Conservation (phyloP, 352 stramenopile species). For the Aphanomyces cochlioides region DNA sequence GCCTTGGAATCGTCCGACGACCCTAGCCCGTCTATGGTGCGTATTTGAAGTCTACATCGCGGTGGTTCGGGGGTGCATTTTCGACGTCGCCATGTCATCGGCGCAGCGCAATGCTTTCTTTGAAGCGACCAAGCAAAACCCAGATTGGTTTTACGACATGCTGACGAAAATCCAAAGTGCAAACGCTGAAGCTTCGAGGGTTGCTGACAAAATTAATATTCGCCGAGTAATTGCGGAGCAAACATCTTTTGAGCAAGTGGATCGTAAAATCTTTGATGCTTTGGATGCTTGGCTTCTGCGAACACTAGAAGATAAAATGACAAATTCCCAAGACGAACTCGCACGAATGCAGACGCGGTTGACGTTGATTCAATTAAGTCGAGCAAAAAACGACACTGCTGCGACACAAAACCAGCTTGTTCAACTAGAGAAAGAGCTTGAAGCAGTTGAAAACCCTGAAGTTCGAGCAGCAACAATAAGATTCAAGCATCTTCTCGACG, state of each 20-base stretch:
- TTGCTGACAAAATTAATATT: conserved; percentile 8
- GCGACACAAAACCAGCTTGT: too few relatives aligned
- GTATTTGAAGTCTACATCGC: conserved; percentile 26
- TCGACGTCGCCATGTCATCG: conserved; percentile 19
- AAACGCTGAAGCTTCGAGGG: not conserved
- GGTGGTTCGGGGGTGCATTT: not conserved
- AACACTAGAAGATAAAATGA: not conserved
- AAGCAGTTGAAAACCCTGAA: too few relatives aligned
- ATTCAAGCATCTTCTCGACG: too few relatives aligned
- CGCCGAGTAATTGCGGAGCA: not conserved
- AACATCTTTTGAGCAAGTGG: conserved; percentile 1
- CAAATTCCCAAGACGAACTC: too few relatives aligned
- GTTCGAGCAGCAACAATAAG: too few relatives aligned
- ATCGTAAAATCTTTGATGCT: conserved; percentile 6
- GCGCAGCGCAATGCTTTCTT: not conserved
- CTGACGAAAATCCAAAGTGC: conserved; percentile 13
- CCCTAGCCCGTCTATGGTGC: conserved; percentile 1
- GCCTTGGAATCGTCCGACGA: conserved; percentile 15
- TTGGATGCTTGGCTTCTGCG: not conserved
- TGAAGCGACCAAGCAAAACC: not conserved
- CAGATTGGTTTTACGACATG: not conserved
- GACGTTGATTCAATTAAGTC: too few relatives aligned
- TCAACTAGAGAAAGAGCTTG: too few relatives aligned
- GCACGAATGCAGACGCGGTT: too few relatives aligned
- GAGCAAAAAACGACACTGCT: too few relatives aligned